phyloP scores from a whole-genome alignment of 164 flowering plant genomes.

The Vitis rupestris region DNA sequence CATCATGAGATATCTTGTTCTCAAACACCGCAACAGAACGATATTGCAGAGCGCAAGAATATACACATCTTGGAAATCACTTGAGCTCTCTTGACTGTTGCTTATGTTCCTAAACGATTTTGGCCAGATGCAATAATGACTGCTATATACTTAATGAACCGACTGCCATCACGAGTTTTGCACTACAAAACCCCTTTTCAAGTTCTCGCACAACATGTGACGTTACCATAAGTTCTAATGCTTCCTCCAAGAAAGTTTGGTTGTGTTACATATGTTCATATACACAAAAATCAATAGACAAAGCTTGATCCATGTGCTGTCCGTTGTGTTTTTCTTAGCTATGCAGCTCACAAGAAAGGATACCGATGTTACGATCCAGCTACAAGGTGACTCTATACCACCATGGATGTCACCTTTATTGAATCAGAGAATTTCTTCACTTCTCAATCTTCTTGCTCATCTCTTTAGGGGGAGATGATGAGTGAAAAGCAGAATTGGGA shows the following conservation, averaged over 20 bases:
- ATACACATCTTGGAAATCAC: too few species aligned
- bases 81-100: too few species aligned
- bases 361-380: background rate
- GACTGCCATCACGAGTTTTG: too few species aligned
- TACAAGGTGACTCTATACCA: background rate
- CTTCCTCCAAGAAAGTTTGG: background rate
- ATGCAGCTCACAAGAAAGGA: background rate
- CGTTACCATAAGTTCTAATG: too few species aligned
- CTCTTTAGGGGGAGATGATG: background rate
- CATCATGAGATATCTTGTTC: background rate
- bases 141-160: too few species aligned
- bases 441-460: background rate
- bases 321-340: slow-evolving; percentile 3
- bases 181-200: too few species aligned
- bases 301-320: slow-evolving; percentile 7
- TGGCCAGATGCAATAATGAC: too few species aligned
- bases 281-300: background rate
- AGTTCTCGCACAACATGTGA: too few species aligned
- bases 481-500: background rate
- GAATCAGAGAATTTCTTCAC: slow-evolving; percentile 3
- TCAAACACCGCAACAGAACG: too few species aligned
- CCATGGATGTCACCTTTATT: slow-evolving; percentile 7
- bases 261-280: slow-evolving; percentile 6
- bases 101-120: too few species aligned
- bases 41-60: too few species aligned